Conservation (phyloP, 2,329 filamentous ascomycete genomes). For the Trichoderma cornu-damae region DNA sequence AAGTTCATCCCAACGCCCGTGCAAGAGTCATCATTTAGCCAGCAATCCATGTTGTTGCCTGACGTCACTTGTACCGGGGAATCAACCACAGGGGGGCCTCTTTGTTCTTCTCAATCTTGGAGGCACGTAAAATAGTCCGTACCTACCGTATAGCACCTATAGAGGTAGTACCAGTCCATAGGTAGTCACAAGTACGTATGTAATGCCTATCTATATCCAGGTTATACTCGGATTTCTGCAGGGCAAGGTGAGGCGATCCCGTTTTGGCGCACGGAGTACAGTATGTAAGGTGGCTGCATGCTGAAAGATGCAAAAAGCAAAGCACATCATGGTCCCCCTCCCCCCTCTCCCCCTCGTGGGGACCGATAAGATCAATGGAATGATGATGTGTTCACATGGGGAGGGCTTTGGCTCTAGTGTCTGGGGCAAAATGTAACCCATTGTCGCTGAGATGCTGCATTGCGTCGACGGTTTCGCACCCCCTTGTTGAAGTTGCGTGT, state of each 20-base stretch:
- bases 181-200: not conserved
- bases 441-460: no score
- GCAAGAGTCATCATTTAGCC: not conserved
- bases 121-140: no score
- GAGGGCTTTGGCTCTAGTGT: not conserved
- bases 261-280: no score
- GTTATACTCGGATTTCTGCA: no score
- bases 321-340: not conserved
- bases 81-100: not conserved
- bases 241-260: not conserved
- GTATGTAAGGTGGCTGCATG: conserved; percentile 5
- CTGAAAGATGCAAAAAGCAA: not conserved
- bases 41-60: no score
- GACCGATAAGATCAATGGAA: not conserved
- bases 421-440: no score
- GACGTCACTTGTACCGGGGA: conserved; percentile 6
- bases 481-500: no score
- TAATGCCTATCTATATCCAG: no score
- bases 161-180: no score
- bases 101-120: no score
- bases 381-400: not conserved
- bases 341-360: not conserved
- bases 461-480: no score
- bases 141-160: no score
- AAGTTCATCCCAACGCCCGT: not conserved